Conservation (phyloP, 2,329 filamentous ascomycete species). For the Immersiporthe knoxdaviesiana region DNA sequence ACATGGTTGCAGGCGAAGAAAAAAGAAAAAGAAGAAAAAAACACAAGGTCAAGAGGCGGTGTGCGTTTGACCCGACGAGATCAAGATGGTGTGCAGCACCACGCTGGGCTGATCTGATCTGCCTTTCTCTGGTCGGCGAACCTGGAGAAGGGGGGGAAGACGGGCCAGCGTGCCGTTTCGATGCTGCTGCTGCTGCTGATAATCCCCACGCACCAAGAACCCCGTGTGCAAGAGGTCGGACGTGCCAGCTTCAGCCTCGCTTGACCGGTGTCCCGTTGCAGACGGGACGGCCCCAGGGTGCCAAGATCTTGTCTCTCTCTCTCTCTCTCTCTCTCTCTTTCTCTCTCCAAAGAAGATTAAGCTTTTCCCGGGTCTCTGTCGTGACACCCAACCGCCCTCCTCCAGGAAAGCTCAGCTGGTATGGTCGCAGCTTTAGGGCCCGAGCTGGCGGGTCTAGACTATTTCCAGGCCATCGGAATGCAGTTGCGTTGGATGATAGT, state of each 20-base stretch:
- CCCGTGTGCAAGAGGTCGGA: not conserved
- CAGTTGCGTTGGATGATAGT: not conserved
- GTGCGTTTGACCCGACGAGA: not conserved
- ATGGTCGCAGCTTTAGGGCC: not conserved
- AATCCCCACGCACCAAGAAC: not conserved
- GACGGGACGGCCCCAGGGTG: not conserved
- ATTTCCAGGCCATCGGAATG: not conserved
- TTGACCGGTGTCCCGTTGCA: not conserved
- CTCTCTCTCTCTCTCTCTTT: no score
- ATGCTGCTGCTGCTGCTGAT: not conserved
- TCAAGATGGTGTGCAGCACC: not conserved
- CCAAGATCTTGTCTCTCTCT: not conserved
- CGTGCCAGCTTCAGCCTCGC: not conserved
- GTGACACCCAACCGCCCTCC: not conserved
- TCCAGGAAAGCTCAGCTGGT: not conserved
- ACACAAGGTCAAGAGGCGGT: no score
- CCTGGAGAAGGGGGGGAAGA: not conserved
- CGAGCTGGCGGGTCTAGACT: not conserved
- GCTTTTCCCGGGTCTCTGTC: not conserved
- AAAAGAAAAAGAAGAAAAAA: no score
- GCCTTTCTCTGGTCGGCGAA: not conserved
- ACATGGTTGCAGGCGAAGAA: not conserved
- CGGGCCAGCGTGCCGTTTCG: no score
- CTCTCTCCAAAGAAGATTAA: not conserved
- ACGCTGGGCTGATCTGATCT: not conserved